Conservation (phyloP, 2,329 filamentous ascomycete species). For the Sporothrix protearum region DNA sequence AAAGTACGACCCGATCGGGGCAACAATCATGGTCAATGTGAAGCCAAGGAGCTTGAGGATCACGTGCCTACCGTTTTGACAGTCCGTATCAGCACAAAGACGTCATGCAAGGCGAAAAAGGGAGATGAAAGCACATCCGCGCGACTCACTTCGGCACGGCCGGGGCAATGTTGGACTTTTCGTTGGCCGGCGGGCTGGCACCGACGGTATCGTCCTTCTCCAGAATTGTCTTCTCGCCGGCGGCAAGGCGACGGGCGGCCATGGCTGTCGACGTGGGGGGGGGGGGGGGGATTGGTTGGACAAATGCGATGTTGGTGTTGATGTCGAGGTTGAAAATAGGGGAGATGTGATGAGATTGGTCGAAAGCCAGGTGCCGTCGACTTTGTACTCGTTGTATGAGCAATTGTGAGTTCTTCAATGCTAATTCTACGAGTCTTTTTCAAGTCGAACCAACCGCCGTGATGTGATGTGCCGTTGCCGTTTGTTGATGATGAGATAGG, state of each 20-base stretch:
- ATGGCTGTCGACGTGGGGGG: slow-evolving; percentile 42
- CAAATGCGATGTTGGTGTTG: neutral
- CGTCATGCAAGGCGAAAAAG: neutral
- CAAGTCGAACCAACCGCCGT: neutral
- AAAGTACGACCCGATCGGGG: slow-evolving; percentile 89
- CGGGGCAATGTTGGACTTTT: slow-evolving; percentile 71
- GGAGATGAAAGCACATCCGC: neutral
- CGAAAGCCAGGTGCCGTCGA: neutral
- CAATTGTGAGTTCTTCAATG: neutral
- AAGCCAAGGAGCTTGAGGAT: slow-evolving; percentile 88
- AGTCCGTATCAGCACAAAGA: slow-evolving; percentile 19
- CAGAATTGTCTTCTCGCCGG: slow-evolving; percentile 63
- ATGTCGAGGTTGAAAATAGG: neutral
- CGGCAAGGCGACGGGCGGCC: slow-evolving; percentile 66
- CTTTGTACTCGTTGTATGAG: neutral
- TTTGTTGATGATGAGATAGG: neutral
- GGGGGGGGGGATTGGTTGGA: neutral
- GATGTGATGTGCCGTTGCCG: neutral
- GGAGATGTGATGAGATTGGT: neutral
- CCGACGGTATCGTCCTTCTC: slow-evolving; percentile 53
- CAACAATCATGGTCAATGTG: slow-evolving; percentile 83
- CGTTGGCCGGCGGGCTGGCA: slow-evolving; percentile 41
- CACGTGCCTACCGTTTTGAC: slow-evolving; percentile 63
- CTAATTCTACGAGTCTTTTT: neutral
- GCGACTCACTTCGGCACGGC: slow-evolving; percentile 64